Evolutionary conservation across 176 grass and related monocot genomes (phyloP).

Genomic region (Rhynchospora tenuis): DNA sequence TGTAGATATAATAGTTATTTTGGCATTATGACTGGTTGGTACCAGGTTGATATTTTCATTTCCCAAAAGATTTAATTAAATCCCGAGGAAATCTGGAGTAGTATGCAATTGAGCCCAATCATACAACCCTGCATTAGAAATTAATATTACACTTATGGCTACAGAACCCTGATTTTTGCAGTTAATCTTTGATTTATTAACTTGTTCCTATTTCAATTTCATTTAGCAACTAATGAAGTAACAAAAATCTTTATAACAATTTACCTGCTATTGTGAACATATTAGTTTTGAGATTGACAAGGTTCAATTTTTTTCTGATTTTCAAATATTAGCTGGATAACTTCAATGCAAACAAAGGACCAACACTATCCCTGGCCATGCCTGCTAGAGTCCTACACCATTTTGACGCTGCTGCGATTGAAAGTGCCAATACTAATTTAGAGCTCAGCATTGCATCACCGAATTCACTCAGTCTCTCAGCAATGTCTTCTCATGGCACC

Average conservation of each 20-base stretch:
- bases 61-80: neutral
- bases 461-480: conserved; percentile 1
- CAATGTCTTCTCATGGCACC: conserved; percentile 33
- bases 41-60: neutral
- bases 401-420: conserved; percentile 29
- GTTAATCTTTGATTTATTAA: neutral
- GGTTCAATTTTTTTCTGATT: neutral
- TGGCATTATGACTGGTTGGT: neutral
- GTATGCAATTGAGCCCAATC: neutral
- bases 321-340: neutral
- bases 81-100: neutral
- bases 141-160: neutral
- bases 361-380: neutral
- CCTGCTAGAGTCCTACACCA: neutral
- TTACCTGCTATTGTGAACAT: neutral
- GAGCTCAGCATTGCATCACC: conserved; percentile 69
- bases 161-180: neutral
- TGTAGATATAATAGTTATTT: neutral
- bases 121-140: neutral
- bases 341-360: conserved; percentile 8
- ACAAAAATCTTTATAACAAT: neutral
- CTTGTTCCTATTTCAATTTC: neutral
- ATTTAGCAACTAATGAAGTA: neutral
- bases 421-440: conserved; percentile 35
- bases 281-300: neutral